Conservation (phyloP, 305 asterid species). For the Fraxinus albicans region DNA sequence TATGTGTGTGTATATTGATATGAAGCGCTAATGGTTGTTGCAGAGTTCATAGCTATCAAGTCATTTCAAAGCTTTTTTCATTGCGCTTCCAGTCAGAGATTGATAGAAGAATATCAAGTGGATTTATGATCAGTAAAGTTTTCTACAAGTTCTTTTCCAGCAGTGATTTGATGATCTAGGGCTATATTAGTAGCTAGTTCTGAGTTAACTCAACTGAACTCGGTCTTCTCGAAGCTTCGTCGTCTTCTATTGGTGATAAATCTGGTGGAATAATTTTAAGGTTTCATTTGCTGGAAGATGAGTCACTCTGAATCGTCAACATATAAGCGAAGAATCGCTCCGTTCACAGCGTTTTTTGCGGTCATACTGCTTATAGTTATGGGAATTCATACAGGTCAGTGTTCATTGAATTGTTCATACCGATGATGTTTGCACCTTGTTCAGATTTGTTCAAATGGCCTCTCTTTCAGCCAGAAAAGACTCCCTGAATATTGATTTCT, state of each 20-base stretch:
- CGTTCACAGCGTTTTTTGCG: conserved; percentile 31
- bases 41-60: conserved; percentile 45
- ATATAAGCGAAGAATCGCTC: conserved; percentile 30
- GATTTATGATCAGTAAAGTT: conserved; percentile 27
- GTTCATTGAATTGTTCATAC: not conserved
- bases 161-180: conserved; percentile 28
- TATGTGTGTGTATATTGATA: conserved; percentile 17
- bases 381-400: conserved; percentile 43
- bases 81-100: conserved; percentile 33
- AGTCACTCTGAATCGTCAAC: conserved; percentile 32
- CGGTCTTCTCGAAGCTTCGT: not conserved
- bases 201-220: conserved; percentile 28
- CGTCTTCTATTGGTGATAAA: not conserved
- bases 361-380: conserved; percentile 33
- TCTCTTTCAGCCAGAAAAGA: conserved; percentile 11
- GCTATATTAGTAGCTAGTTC: conserved; percentile 26
- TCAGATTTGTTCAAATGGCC: conserved; percentile 2
- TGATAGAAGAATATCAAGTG: conserved; percentile 22
- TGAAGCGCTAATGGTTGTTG: conserved; percentile 19
- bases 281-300: conserved; percentile 5
- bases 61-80: conserved; percentile 35
- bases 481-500: not conserved
- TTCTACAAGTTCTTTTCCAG: conserved; percentile 16
- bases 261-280: not conserved
- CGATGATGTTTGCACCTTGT: conserved; percentile 15